These are phyloP conservation scores for Cucurbita pepo DNA, from an alignment of 306 rosid genomes.

Conservation along the genomic window DNA sequence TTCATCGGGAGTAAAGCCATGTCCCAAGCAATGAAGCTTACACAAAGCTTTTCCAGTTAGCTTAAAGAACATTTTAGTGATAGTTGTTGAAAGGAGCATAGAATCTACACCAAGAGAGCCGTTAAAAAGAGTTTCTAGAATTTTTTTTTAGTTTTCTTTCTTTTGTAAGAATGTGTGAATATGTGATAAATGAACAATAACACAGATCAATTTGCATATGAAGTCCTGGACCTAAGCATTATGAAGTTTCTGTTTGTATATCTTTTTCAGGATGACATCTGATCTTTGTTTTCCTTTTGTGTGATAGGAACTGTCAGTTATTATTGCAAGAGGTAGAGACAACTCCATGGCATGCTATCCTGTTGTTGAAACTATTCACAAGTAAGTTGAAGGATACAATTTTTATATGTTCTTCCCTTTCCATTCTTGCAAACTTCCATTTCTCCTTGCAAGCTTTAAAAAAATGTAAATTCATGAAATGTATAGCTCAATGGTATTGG, in stretches of 20 bases:
- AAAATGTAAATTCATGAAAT: not conserved
- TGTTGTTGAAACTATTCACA: slow-evolving; percentile 89
- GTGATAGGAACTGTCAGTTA: slow-evolving; percentile 71
- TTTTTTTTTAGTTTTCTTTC: not conserved
- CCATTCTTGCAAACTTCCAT: not conserved
- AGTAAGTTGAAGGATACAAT: slow-evolving; percentile 29
- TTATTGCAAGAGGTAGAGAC: slow-evolving; percentile 85
- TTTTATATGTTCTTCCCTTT: not conserved
- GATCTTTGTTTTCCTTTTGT: not conserved
- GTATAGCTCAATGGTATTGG: no score
- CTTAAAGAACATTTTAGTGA: not conserved
- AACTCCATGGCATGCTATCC: slow-evolving; percentile 60
- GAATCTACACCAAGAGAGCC: not conserved
- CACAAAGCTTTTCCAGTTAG: not conserved
- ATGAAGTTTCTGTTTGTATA: not conserved
- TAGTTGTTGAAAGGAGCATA: not conserved
- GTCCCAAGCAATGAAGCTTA: not conserved
- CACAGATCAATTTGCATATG: not conserved
- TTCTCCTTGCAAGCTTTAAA: not conserved
- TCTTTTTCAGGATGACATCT: not conserved
- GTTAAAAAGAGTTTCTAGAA: not conserved
- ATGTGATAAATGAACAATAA: not conserved
- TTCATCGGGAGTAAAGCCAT: not conserved
- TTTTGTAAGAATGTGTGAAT: not conserved
- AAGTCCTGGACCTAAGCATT: not conserved